A percentile compares a stretch with the other conserved stretches of the same genome.
phyloP scores from a whole-genome alignment of 2,329 filamentous ascomycete genomes.

The Coniosporium tulheliwenetii region DNA sequence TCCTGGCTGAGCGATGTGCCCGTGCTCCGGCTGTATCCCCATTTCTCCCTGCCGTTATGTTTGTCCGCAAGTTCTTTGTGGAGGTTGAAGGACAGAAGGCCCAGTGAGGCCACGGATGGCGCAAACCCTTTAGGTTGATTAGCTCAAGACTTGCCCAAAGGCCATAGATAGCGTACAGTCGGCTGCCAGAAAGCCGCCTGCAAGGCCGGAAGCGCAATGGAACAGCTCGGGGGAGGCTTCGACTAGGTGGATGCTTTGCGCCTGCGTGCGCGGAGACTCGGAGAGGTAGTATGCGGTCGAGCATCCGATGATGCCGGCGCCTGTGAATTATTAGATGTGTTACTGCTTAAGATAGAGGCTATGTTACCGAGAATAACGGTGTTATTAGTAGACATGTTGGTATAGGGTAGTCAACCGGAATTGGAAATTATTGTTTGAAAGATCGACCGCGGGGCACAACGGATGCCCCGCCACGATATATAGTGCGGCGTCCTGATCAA shows the following conservation, averaged over 20 bases:
- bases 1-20: slow-evolving; percentile 39
- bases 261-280: slow-evolving; percentile 17
- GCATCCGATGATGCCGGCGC: slow-evolving; percentile 54
- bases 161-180: slow-evolving; percentile 36
- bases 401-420: too few relatives aligned
- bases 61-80: slow-evolving; percentile 48
- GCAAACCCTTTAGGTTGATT: slow-evolving; percentile 34
- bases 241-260: slow-evolving; percentile 38
- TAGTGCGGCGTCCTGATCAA: too few relatives aligned
- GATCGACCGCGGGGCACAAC: too few relatives aligned
- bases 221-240: slow-evolving; percentile 48
- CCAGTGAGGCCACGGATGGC: slow-evolving; percentile 40
- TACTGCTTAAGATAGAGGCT: too few relatives aligned
- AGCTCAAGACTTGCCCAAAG: too few relatives aligned
- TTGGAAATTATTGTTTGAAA: too few relatives aligned
- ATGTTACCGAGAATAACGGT: slow-evolving; percentile 41
- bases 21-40: slow-evolving; percentile 45
- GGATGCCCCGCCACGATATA: too few relatives aligned
- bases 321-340: slow-evolving; percentile 12
- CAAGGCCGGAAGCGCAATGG: slow-evolving; percentile 57
- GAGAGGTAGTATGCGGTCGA: slow-evolving; percentile 61
- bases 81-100: slow-evolving; percentile 51
- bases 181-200: slow-evolving; percentile 56
- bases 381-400: slow-evolving; percentile 8
- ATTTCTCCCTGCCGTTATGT: slow-evolving; percentile 39